Evolutionary conservation across 2,329 filamentous ascomycete species (phyloP).

Genomic region (Colletotrichum sp.): DNA sequence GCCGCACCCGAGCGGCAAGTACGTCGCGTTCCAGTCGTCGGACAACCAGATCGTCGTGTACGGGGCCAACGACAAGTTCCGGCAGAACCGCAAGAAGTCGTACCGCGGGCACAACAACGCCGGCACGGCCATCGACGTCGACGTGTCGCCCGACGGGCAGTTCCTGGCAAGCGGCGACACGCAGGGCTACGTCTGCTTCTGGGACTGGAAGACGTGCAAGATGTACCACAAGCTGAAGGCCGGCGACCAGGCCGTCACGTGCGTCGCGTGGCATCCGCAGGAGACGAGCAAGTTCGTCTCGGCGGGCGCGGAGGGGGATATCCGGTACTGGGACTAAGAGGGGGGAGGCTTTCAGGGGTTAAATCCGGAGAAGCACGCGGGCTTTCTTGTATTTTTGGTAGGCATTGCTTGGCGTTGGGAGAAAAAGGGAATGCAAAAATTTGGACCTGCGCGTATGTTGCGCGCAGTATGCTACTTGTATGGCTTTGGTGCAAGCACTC

Average conservation of each 20-base stretch:
- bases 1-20: constrained; percentile 88
- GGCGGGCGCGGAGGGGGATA: constrained; percentile 85
- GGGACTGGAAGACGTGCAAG: constrained; percentile 99
- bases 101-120: constrained; percentile 97
- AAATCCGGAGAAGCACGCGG: neutral
- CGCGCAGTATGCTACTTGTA: neutral
- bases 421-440: neutral
- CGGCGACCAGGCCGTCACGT: constrained; percentile 82
- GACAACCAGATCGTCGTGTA: constrained; percentile 99
- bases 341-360: neutral
- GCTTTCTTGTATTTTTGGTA: neutral
- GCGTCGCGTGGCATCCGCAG: constrained; percentile 94
- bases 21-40: constrained; percentile 85
- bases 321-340: constrained; percentile 89
- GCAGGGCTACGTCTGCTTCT: constrained; percentile 91
- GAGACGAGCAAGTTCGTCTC: constrained; percentile 94
- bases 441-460: neutral
- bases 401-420: constrained; percentile 23
- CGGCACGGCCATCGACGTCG: constrained; percentile 89
- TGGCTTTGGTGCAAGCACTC: neutral
- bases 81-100: constrained; percentile 96
- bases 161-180: constrained; percentile 89
- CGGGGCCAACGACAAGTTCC: constrained; percentile 91
- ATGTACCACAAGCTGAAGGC: constrained; percentile 97
- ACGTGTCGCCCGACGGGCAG: constrained; percentile 88